These are phyloP conservation scores for Pseudohalonectria lignicola DNA, from an alignment of 2,329 filamentous ascomycete species.

Conservation along the genomic window DNA sequence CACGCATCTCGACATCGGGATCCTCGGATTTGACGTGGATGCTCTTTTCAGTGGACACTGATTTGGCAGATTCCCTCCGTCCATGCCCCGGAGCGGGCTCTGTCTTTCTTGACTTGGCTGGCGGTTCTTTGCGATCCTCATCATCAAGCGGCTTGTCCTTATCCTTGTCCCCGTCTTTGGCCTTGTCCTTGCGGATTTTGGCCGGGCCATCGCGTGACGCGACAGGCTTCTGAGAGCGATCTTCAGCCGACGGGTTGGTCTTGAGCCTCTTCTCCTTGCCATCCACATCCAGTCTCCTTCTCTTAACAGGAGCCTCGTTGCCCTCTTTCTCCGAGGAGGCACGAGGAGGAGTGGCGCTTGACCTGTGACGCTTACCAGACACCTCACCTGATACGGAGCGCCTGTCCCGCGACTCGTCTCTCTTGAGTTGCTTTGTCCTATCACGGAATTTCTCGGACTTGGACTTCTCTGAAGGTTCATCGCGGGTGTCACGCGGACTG, in stretches of 20 bases:
- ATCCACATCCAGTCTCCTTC: conserved; percentile 45
- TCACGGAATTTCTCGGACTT: conserved; percentile 47
- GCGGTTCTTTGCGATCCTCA: conserved; percentile 21
- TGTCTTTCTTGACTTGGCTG: conserved; percentile 25
- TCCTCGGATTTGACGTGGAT: conserved; percentile 50
- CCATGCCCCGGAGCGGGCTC: conserved; percentile 21
- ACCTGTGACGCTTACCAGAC: conserved; percentile 45
- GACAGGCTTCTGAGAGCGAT: conserved; percentile 29
- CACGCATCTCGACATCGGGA: conserved; percentile 43
- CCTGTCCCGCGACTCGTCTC: conserved; percentile 48
- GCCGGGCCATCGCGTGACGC: conserved; percentile 25
- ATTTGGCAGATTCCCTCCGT: conserved; percentile 29
- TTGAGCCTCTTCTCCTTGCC: conserved; percentile 36
- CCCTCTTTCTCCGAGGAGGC: conserved; percentile 42
- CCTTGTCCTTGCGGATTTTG: conserved; percentile 14
- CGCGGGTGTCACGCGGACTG: conserved; percentile 39
- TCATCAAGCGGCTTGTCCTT: too few species aligned
- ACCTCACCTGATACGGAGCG: conserved; percentile 37
- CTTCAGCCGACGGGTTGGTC: conserved; percentile 32
- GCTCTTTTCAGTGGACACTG: conserved; percentile 30
- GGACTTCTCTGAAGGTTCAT: conserved; percentile 37
- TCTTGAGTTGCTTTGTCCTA: conserved; percentile 47
- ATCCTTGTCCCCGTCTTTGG: conserved; percentile 7
- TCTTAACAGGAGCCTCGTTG: conserved; percentile 39
- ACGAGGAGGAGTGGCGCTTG: conserved; percentile 47